Base-by-base conservation (phyloP, 1,284 basidiomycete genomes). In the Calocybe gambosa region DNA sequence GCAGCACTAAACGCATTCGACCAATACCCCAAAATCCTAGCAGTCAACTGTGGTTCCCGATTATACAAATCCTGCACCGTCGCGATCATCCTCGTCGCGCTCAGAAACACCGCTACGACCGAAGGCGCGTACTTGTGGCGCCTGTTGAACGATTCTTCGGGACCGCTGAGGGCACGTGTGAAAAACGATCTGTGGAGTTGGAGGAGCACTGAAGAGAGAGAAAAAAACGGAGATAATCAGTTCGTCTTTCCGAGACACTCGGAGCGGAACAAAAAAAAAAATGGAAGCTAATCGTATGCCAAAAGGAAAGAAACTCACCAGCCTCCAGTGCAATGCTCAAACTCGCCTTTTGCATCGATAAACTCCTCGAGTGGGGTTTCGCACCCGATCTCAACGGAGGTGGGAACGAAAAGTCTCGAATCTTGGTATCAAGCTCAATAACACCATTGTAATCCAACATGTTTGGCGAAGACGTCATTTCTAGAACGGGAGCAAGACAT, bases 121-220 rank as follows among this genome's bases (percentile, higher is more conserved):
- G 79, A 81, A 9, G 75, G 78, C 1, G 78, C 78, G 56, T 76
- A 81, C 58, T 74, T 76, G 56, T 73, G 69, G 34, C 62, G 65
- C 62, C 75, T 53, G 64, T 77, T 62, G 69, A 74, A 59, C 54
- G 77, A 63, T 68, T 78, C 58, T 67, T 77, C 56, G 59, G 75
- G 64, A 49, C 69, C 62, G 67, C 78, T 67, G 57, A 82, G 65
- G 1, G 80, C 78, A 41, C 73, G 71, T 4, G 78, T 79, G 54
- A 83, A 82, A 64, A 76, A 82, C n/a, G 74, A 73, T 5, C 80
- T 73, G 55, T 83, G 80, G 45, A 82, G 68, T 54, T 82, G 81
- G 18, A 82, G 71, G n/a, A 81, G 63, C n/a, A 76, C 79, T 81
- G 43, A 3, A 19, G 47, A 21, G 4, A n/a, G n/a, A n/a, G n/a